Evolutionary conservation across 2,329 filamentous ascomycete species (phyloP).

Genomic region (Curvularia sp.): DNA sequence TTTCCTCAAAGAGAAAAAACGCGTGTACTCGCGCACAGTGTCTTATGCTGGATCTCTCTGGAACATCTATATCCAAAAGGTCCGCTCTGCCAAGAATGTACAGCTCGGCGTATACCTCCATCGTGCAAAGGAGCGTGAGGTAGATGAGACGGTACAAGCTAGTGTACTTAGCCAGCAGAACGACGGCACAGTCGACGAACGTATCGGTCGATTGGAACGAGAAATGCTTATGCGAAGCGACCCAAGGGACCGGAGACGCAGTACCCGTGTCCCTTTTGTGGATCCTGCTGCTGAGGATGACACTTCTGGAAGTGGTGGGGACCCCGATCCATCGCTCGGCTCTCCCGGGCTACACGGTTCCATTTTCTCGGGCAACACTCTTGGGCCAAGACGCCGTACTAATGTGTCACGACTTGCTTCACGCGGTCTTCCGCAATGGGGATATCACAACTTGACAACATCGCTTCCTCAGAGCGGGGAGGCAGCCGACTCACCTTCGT

Average conservation of each 20-base stretch:
- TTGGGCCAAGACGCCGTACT: constrained; percentile 32
- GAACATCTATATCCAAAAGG: constrained; percentile 70
- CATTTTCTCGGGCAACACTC: constrained; percentile 28
- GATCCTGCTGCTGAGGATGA: constrained; percentile 50
- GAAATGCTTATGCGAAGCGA: constrained; percentile 59
- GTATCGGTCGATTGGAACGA: constrained; percentile 62
- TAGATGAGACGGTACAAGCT: constrained; percentile 53
- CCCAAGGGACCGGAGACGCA: constrained; percentile 43
- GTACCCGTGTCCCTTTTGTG: constrained; percentile 29
- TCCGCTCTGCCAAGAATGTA: constrained; percentile 62
- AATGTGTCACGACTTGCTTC: constrained; percentile 25
- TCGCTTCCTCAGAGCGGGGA: constrained; percentile 29
- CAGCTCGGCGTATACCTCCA: constrained; percentile 67
- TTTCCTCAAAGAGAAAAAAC: constrained; percentile 65
- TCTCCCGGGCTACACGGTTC: constrained; percentile 35
- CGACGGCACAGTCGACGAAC: constrained; percentile 59
- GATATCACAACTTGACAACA: constrained; percentile 22
- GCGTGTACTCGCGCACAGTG: constrained; percentile 65
- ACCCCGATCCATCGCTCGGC: constrained; percentile 52
- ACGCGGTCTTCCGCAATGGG: constrained; percentile 23
- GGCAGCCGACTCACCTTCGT: constrained; percentile 29
- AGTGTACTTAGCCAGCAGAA: constrained; percentile 49
- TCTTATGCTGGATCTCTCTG: constrained; percentile 66
- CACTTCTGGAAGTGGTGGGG: constrained; percentile 56
- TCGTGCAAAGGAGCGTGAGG: constrained; percentile 64